These are phyloP conservation scores for Phialophora tarda DNA, from an alignment of 2,329 filamentous ascomycete species.

Conservation along the genomic window DNA sequence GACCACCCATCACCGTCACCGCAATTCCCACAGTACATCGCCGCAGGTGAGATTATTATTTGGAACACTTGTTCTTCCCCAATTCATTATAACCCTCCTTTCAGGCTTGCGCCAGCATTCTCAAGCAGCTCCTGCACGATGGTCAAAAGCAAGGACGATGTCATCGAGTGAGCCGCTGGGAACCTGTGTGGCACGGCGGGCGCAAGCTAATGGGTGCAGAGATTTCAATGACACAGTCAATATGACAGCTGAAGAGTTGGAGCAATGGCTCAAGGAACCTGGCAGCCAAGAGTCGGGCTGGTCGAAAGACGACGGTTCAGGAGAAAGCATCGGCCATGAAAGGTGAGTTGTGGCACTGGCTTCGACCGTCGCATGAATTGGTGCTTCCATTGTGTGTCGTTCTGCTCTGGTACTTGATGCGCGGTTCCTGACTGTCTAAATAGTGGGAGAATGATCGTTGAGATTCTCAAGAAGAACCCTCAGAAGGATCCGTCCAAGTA, in stretches of 20 bases:
- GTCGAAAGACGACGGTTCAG: conserved; percentile 62
- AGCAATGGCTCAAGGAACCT: conserved; percentile 66
- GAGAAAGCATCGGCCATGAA: conserved; percentile 69
- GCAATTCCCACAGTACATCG: background rate
- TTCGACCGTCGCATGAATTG: background rate
- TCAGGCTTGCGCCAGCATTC: background rate
- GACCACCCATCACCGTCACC: background rate
- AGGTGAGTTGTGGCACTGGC: conserved; percentile 44
- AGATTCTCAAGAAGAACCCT: conserved; percentile 67
- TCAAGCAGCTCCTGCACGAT: conserved; percentile 46
- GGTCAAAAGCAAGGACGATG: conserved; percentile 59
- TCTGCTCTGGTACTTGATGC: background rate
- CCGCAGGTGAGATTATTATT: background rate
- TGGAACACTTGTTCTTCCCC: background rate
- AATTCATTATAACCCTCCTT: background rate
- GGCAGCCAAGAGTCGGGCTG: conserved; percentile 65
- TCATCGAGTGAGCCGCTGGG: conserved; percentile 51
- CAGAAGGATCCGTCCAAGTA: conserved; percentile 63
- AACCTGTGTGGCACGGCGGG: conserved; percentile 45
- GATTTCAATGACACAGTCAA: conserved; percentile 72
- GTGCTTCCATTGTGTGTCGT: background rate
- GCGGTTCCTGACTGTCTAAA: background rate
- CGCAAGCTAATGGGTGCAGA: conserved; percentile 43
- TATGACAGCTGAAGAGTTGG: conserved; percentile 66
- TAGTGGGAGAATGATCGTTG: conserved; percentile 67